Percentiles rank a stretch among this genome's conserved stretches.
Evolutionary conservation across 2,329 filamentous ascomycete genomes (phyloP).

Genomic region (Pseudogymnoascus sp.): DNA sequence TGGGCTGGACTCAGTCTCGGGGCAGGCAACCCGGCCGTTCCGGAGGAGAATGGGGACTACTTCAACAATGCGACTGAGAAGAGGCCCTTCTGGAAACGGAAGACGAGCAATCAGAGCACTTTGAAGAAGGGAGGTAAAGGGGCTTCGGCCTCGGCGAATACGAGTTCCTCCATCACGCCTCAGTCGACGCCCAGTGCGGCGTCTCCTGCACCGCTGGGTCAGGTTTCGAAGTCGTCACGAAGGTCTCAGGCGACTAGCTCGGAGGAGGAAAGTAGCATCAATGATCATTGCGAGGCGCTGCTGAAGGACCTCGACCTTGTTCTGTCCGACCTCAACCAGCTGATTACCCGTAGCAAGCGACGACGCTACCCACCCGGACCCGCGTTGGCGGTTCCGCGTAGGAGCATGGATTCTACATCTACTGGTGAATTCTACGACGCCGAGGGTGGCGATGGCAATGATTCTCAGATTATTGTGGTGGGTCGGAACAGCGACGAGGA

Average conservation of each 20-base stretch:
- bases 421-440: conserved; percentile 96
- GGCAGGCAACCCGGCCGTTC: conserved; percentile 10
- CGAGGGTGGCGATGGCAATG: conserved; percentile 52
- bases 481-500: conserved; percentile 55
- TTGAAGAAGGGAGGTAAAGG: conserved; percentile 13
- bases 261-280: conserved; percentile 58
- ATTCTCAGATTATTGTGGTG: conserved; percentile 67
- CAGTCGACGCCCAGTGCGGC: conserved; percentile 24
- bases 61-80: conserved; percentile 48
- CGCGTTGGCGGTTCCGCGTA: conserved; percentile 33
- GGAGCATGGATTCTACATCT: conserved; percentile 72
- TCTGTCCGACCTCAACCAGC: conserved; percentile 69
- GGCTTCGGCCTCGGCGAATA: background rate
- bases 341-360: conserved; percentile 74
- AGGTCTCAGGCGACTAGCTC: conserved; percentile 13
- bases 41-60: conserved; percentile 43
- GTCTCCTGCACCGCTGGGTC: conserved; percentile 18
- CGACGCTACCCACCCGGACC: conserved; percentile 49
- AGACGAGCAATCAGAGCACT: conserved; percentile 46
- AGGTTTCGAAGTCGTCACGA: conserved; percentile 14
- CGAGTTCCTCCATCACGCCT: conserved; percentile 20
- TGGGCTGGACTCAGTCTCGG: conserved; percentile 2
- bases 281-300: conserved; percentile 79
- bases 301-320: conserved; percentile 78
- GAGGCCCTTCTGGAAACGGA: conserved; percentile 87